Percentiles rank a stretch among this genome's conserved stretches.
phyloP scores from a whole-genome alignment of 805 yeast genomes.

The Blastobotrys chiropterorum region DNA sequence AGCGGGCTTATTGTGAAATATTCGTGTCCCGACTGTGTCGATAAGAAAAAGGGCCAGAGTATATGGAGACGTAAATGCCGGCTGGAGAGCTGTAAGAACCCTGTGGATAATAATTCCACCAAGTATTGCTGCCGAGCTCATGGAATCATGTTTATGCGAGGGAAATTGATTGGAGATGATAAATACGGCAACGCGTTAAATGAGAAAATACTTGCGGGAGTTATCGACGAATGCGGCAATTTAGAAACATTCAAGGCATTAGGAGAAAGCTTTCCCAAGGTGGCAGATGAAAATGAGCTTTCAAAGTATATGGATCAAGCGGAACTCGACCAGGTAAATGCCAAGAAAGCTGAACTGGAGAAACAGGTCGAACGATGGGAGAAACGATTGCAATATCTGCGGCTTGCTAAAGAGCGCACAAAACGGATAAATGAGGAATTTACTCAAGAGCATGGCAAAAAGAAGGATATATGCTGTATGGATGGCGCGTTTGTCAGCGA shows the following conservation, averaged over 20 bases:
- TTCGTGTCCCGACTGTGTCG: slow-evolving; percentile 63
- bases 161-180: neutral
- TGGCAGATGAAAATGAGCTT: neutral
- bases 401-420: slow-evolving; percentile 19
- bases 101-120: slow-evolving; percentile 40
- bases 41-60: slow-evolving; percentile 9
- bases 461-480: slow-evolving; percentile 23
- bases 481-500: slow-evolving; percentile 11
- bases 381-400: slow-evolving; percentile 10
- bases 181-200: neutral
- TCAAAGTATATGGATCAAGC: neutral
- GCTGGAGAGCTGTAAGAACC: slow-evolving; percentile 47
- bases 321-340: neutral
- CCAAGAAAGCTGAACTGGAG: slow-evolving; percentile 2
- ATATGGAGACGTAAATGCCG: slow-evolving; percentile 82
- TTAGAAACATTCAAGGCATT: slow-evolving; percentile 10
- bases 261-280: slow-evolving; percentile 8
- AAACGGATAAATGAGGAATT: slow-evolving; percentile 20
- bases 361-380: slow-evolving; percentile 8
- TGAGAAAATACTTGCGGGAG: slow-evolving; percentile 7
- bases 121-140: slow-evolving; percentile 76
- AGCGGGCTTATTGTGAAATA: slow-evolving; percentile 55
- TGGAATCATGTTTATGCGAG: slow-evolving; percentile 40
- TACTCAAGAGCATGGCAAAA: slow-evolving; percentile 18
- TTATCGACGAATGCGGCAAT: slow-evolving; percentile 7